Evolutionary conservation across 2,329 filamentous ascomycete species (phyloP), one percentile per base, ranked within the genome.

Genomic region (Aurifilum marmelostoma): DNA sequence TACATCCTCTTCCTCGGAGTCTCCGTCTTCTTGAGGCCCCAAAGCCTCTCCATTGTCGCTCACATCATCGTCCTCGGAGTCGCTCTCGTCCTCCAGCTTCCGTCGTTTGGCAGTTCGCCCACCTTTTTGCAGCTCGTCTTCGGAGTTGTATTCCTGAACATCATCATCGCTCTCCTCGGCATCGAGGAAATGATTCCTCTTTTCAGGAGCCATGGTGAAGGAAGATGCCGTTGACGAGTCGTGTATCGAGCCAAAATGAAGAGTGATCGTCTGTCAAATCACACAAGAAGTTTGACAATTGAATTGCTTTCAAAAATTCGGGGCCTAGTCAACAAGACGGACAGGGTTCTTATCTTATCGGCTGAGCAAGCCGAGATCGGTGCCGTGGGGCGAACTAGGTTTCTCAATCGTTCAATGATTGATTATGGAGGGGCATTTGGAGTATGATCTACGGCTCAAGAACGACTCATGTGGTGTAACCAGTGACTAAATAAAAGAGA

Each of bases 141-240:
- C 81, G 29, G 91, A 91, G 0, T 91, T 93, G 71, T 92, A 83
- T 63, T 83, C 80, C 72, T 81, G 80, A 50, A 83, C 83, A 60
- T 89, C 87, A 47, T 89, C 87, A 27, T 88, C 86, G 75, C 88
- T 90, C 24, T 88, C 84, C 24, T 81, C 81, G 12, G 81, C 83
- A 72, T 90, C 88, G 39, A 94, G 85, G 74, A 91, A 94, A 65
- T 92, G 86, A 77, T 93, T 93, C 73, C 87, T 86, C 76, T 91
- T 93, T 75, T 90, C 87, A 54, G 87, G 83, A 1, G 89, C 79
- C 91, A 94, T 93, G 62, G 21, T 62, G 47, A 43, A 68, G 37
- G 39, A 24, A 41, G 18, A 39, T 37, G 34, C 8, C 4, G 11
- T 37, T 24, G 27, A 4, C 27, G 32, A 32, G n/a, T 47, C 59